Percentiles rank a stretch among this genome's conserved stretches.
phyloP scores from a whole-genome alignment of 768 basidiomycete species.

The Hygrophorus pudorinus region DNA sequence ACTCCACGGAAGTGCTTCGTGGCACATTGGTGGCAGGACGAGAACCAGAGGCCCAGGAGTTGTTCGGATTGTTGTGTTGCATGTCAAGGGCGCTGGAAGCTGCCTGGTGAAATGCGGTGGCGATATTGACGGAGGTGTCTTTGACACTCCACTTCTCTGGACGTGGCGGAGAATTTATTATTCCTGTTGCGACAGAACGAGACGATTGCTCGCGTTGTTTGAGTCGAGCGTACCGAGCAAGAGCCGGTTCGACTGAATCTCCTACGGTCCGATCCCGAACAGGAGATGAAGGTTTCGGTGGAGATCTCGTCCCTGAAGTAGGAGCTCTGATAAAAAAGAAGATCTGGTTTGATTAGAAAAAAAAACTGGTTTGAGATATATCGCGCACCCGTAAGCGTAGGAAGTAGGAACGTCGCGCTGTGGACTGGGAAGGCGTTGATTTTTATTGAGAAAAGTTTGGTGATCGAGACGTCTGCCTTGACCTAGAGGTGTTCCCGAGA shows the following conservation, averaged over 20 bases:
- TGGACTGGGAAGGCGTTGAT: constrained; percentile 27
- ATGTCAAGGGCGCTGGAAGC: constrained; percentile 35
- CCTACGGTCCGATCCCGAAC: constrained; percentile 25
- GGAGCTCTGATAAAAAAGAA: constrained; percentile 37
- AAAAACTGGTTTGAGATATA: constrained; percentile 13
- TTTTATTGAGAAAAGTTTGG: constrained; percentile 65
- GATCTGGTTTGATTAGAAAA: constrained; percentile 11
- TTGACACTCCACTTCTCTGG: constrained; percentile 68
- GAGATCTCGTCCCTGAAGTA: constrained; percentile 45
- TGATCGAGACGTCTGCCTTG: constrained; percentile 85
- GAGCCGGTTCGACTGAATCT: constrained; percentile 30
- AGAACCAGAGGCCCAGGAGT: constrained; percentile 58
- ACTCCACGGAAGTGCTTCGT: constrained; percentile 73
- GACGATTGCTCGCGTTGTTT: constrained; percentile 32
- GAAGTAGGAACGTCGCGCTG: constrained; percentile 41
- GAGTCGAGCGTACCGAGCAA: constrained; percentile 32
- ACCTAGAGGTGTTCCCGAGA: constrained; percentile 73
- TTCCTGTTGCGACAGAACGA: constrained; percentile 30
- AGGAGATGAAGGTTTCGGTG: constrained; percentile 39
- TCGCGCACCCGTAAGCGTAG: constrained; percentile 59
- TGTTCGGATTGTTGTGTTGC: constrained; percentile 42
- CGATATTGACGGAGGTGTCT: constrained; percentile 83
- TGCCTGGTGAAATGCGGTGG: constrained; percentile 70
- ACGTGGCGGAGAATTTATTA: constrained; percentile 37
- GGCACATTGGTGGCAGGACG: constrained; percentile 40